Evolutionary conservation across 2,329 filamentous ascomycete genomes (phyloP), one percentile per base, ranked within the genome.

Genomic region (Botrytis squamosa): DNA sequence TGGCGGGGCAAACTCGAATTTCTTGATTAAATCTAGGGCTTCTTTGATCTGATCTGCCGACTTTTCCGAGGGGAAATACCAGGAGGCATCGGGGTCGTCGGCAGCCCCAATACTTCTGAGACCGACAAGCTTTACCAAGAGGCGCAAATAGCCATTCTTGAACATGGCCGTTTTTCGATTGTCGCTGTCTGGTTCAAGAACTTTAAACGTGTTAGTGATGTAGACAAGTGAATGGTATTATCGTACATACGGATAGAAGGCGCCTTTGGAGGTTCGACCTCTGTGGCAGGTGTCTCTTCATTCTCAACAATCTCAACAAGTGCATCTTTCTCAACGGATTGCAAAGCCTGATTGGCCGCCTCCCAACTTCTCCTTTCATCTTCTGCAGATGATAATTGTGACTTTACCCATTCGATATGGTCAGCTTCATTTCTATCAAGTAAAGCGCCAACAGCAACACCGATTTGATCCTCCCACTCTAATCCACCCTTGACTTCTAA

Each of bases 61-160:
- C 20, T 95, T 78, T 0, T 85, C 83, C 1, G 89, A 86, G 0
- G 94, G 92, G 59, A 98, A 86, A 62, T 93, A 84, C 96, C 96
- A 98, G 0, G 86, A 85, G 2, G 92, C 91, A 74, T 95, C 92
- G 0, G 88, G 86, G 79, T 97, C 93, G 60, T 94, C 91, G 5
- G 86, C 79, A 0, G 82, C 82, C 0, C 86, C 84, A 0, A 83
- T 82, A 6, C 91, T 87, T 78, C 92, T 86, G 75, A 97, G 88
- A 0, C 92, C 93, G 29, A 92, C 86, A 0, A 96, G 86, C 1
- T 86, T 91, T 88, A 98, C 92, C 5, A 99, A 87, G 2, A 98
- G 89, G 49, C 95, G 92, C 3, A 98, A 87, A 79, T 95, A 91
- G 16, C 93, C 91, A 82, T 98, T 97, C 80, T 94, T 97, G 85